phyloP scores from a whole-genome alignment of 805 yeast genomes.

The Myxozyma melibiosi region DNA sequence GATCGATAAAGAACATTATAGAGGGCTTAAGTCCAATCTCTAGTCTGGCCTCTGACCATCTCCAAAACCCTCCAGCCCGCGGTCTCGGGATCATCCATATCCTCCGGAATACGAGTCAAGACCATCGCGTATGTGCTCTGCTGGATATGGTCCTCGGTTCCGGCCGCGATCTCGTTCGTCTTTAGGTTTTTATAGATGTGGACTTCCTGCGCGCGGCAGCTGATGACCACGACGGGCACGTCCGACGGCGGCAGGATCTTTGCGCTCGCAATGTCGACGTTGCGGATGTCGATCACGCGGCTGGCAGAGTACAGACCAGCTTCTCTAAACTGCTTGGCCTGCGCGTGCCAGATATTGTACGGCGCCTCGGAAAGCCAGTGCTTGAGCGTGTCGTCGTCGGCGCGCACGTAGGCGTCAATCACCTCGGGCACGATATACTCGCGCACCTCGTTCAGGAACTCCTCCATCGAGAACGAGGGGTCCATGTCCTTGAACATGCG shows the following conservation, averaged over 20 bases:
- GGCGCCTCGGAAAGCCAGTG: constrained; percentile 97
- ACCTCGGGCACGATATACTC: constrained; percentile 94
- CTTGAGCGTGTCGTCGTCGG: constrained; percentile 80
- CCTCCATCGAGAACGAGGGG: constrained; percentile 79
- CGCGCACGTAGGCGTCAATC: constrained; percentile 90
- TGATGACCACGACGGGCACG: constrained; percentile 87
- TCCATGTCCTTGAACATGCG: constrained; percentile 85
- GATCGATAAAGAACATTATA: no score
- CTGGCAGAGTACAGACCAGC: constrained; percentile 92
- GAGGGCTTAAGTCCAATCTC: constrained; percentile 66
- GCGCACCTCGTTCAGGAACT: constrained; percentile 79
- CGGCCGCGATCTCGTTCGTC: constrained; percentile 94
- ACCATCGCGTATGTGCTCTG: constrained; percentile 96
- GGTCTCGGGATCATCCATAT: constrained; percentile 83
- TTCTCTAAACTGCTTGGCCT: constrained; percentile 87
- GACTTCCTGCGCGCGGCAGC: constrained; percentile 96
- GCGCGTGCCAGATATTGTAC: constrained; percentile 88
- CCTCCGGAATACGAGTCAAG: constrained; percentile 88
- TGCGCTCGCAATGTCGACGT: constrained; percentile 87
- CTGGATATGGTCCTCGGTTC: constrained; percentile 89
- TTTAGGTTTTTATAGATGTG: constrained; percentile 84
- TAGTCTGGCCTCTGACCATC: constrained; percentile 89
- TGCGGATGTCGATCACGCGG: constrained; percentile 88
- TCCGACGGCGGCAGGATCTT: constrained; percentile 88
- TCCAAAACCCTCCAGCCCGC: constrained; percentile 97